phyloP scores from a whole-genome alignment of 768 basidiomycete species.

The Boletus rubroflammeus region DNA sequence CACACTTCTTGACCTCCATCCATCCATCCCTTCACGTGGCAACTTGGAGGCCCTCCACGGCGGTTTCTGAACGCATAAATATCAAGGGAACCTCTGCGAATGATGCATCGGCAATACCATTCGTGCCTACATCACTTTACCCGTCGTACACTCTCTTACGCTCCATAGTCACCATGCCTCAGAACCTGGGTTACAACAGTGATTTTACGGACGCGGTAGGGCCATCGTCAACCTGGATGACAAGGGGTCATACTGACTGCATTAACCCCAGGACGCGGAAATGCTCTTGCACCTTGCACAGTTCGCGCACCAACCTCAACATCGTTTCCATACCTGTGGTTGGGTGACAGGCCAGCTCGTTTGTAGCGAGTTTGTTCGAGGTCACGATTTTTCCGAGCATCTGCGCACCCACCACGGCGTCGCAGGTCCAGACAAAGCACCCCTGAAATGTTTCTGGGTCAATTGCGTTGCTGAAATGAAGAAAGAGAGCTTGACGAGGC shows the following conservation, averaged over 20 bases:
- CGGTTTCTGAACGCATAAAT: constrained; percentile 17
- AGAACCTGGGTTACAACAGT: neutral
- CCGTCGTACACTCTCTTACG: neutral
- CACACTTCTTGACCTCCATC: constrained; percentile 14
- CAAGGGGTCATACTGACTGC: neutral
- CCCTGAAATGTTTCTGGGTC: constrained; percentile 17
- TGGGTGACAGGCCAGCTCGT: constrained; percentile 2
- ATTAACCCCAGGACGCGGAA: constrained; percentile 4
- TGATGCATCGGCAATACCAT: constrained; percentile 5
- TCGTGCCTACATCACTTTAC: neutral
- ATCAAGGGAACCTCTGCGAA: neutral
- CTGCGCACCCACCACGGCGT: constrained; percentile 21
- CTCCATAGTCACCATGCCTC: constrained; percentile 1
- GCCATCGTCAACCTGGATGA: neutral
- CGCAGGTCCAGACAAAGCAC: constrained; percentile 8
- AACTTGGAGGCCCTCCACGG: constrained; percentile 21
- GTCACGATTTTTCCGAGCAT: constrained; percentile 17
- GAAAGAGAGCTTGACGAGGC: constrained; percentile 27
- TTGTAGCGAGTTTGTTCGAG: constrained; percentile 9
- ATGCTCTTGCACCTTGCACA: neutral
- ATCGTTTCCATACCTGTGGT: constrained; percentile 11
- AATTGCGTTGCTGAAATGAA: constrained; percentile 20
- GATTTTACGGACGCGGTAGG: constrained; percentile 14
- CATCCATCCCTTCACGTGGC: constrained; percentile 14
- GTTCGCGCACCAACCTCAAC: neutral